phyloP scores from a whole-genome alignment of 169 alveolate genomes.

The Plasmodium berghei region DNA sequence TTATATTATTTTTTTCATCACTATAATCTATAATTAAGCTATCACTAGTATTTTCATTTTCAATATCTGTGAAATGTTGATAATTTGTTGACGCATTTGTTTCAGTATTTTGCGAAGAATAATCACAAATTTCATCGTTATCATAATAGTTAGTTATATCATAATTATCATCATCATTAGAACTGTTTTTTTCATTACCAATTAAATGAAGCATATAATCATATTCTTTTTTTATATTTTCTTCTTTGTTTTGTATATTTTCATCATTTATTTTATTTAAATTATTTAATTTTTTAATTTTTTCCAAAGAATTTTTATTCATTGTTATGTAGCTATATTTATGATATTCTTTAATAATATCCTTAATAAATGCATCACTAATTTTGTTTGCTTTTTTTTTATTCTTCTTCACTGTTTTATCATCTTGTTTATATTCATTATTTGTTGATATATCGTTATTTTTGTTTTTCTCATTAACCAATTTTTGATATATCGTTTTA shows the following conservation, averaged over 20 bases:
- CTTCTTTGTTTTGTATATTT: conserved; percentile 7
- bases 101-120: no score
- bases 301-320: conserved; percentile 19
- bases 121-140: no score
- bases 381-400: conserved; percentile 6
- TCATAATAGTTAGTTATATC: no score
- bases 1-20: neutral
- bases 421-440: no score
- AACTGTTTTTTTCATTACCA: conserved; percentile 13
- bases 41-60: neutral
- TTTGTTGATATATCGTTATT: no score
- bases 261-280: neutral
- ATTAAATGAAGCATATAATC: conserved; percentile 32
- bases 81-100: no score
- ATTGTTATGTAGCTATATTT: conserved; percentile 17
- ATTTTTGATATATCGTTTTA: conserved; percentile 5
- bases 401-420: neutral
- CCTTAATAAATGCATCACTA: neutral
- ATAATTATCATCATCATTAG: conserved; percentile 12
- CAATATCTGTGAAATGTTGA: neutral
- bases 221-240: conserved; percentile 6
- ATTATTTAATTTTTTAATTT: conserved; percentile 1
- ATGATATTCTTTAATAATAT: conserved; percentile 31
- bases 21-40: neutral
- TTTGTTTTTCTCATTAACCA: no score